Evolutionary conservation across 805 yeast species (phyloP).

Genomic region (Kazachstania psychrophila): DNA sequence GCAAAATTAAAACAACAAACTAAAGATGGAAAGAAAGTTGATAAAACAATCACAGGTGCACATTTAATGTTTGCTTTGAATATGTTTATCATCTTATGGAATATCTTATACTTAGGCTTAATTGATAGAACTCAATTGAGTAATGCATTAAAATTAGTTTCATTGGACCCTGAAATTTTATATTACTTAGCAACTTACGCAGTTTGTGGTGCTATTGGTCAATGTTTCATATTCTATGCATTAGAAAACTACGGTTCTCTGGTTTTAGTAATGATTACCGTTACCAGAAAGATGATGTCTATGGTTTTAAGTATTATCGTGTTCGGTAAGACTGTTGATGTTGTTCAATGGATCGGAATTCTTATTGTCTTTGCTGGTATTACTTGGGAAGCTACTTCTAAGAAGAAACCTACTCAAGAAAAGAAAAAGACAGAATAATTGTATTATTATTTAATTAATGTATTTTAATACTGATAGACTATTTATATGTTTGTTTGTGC

Average conservation of each 20-base stretch:
- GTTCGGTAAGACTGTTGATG: constrained; percentile 66
- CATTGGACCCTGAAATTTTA: constrained; percentile 40
- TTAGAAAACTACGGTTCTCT: constrained; percentile 79
- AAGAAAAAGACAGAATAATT: not conserved
- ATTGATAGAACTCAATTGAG: constrained; percentile 19
- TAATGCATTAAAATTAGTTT: constrained; percentile 33
- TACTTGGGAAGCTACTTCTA: constrained; percentile 61
- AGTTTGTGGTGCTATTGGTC: constrained; percentile 81
- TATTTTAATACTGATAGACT: too few relatives aligned
- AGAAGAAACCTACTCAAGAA: constrained; percentile 17
- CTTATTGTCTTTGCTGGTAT: constrained; percentile 76
- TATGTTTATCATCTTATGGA: constrained; percentile 35
- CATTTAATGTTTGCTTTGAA: constrained; percentile 75
- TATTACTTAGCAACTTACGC: constrained; percentile 59
- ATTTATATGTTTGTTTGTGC: too few relatives aligned
- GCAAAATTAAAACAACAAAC: constrained; percentile 7
- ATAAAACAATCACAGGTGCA: constrained; percentile 57
- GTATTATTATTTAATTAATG: too few relatives aligned
- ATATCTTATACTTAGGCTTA: constrained; percentile 38
- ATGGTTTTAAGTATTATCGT: constrained; percentile 83
- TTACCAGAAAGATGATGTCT: constrained; percentile 91
- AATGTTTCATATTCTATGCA: constrained; percentile 82
- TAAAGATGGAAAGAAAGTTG: constrained; percentile 5
- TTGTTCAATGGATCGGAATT: constrained; percentile 73
- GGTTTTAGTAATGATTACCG: constrained; percentile 83